Conservation (phyloP, 257 asterid species). For the Striga asiatica region DNA sequence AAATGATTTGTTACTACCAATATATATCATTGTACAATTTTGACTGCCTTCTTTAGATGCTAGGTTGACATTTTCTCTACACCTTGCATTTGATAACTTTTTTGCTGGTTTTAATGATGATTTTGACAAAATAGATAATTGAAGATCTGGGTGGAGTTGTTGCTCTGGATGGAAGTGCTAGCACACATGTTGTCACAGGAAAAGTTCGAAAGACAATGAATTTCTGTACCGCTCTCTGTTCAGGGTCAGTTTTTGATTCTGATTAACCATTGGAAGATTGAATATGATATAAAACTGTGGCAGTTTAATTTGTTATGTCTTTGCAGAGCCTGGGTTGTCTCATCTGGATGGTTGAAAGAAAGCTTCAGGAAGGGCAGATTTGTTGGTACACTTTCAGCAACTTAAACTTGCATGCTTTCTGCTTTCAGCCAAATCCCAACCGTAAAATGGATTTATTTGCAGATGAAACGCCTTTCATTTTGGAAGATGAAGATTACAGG, state of each 20-base stretch:
- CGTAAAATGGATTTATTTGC: conserved; percentile 13
- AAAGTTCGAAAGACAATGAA: conserved; percentile 70
- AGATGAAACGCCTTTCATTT: conserved; percentile 66
- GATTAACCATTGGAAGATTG: conserved; percentile 1
- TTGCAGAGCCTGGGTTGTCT: conserved; percentile 80
- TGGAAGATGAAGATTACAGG: conserved; percentile 61
- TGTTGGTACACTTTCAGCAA: conserved; percentile 38
- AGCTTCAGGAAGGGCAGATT: conserved; percentile 67
- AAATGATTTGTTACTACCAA: too few species aligned
- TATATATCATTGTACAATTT: background rate
- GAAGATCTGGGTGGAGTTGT: conserved; percentile 80
- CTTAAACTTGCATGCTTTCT: background rate
- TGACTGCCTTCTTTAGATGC: background rate
- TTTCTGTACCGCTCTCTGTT: conserved; percentile 86
- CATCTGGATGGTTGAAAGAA: conserved; percentile 84
- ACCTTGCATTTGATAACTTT: background rate
- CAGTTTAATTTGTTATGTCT: background rate
- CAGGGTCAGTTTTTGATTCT: conserved; percentile 58
- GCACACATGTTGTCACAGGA: conserved; percentile 83
- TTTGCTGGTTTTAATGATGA: background rate
- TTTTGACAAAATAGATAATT: conserved; percentile 45
- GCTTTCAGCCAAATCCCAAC: background rate
- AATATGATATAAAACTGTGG: background rate
- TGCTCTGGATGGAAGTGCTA: conserved; percentile 55
- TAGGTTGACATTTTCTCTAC: background rate